Base-by-base conservation (phyloP, 1,139 yeast genomes). In the Zygoascus sp. region DNA sequence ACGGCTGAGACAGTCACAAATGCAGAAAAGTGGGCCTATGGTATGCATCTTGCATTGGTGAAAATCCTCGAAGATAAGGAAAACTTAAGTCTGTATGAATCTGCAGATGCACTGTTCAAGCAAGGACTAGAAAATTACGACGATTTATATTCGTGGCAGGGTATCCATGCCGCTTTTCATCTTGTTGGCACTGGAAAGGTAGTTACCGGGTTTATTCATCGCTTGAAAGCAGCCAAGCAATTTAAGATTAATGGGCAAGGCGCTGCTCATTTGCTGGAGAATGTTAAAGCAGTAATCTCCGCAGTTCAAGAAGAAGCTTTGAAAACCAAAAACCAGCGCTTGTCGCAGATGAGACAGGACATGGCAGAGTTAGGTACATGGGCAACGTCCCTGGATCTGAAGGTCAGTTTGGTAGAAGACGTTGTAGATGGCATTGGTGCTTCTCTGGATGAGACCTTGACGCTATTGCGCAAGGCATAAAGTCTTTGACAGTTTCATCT, bases 11-110 rank as follows among this genome's bases (percentile, higher is more conserved):
- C 30, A 8, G 27, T 68, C 13, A 62, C 72, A 0, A 49, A 37
- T 0, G 60, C 55, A 6, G 76, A 72, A 46, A 53, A 50, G 41
- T 70, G 75, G 75, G 25, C 41, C 8, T 32, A 32, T 23, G 6
- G 32, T 5, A 22, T 30, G n/a, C 35, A 40, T 30, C 28, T 32
- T 15, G 36, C 28, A 11, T 22, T 40, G 35, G 36, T 30, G 20
- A 32, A 40, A 5, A 30, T 40, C 13, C 37, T 40, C 15, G 37
- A 15, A 9, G 27, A 40, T 7, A 32, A 32, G 28, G 30, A 32
- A 13, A 30, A 16, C n/a, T 13, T 7, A 11, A 21, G 23, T 11
- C 9, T 20, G 30, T 40, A 40, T 32, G 21, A 40, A n/a, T 20
- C 19, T n/a, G 42, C 34, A 9, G 20, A 27, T 6, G 3, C 23